A percentile compares a stretch with the other conserved stretches of the same genome.
Conservation (phyloP, 495 filamentous ascomycete species). For the Extremus antarcticus region DNA sequence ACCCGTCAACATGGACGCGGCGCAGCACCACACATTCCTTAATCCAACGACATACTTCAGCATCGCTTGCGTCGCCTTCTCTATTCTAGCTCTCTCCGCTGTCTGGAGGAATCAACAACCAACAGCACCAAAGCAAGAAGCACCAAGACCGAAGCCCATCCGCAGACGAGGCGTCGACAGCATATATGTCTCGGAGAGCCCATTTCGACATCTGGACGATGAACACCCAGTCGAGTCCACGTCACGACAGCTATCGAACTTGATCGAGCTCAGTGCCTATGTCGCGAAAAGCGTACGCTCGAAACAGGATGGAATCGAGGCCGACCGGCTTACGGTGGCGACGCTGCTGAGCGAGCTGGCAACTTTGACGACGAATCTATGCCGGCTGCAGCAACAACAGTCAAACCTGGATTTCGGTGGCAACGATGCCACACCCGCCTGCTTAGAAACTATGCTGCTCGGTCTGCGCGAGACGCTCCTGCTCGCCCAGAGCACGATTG, state of each 20-base stretch:
- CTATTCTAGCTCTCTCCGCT: constrained; percentile 5
- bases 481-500: not conserved
- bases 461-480: not conserved
- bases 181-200: constrained; percentile 3
- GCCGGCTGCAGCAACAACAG: constrained; percentile 2
- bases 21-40: not conserved
- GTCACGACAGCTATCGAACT: not conserved
- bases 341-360: constrained; percentile 8
- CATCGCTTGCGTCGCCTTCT: constrained; percentile 15
- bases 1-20: not conserved
- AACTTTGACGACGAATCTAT: constrained; percentile 1
- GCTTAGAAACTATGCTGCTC: constrained; percentile 1
- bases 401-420: too few relatives aligned
- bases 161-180: constrained; percentile 10
- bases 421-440: not conserved
- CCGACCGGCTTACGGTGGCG: not conserved
- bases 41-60: constrained; percentile 11
- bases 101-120: constrained; percentile 11
- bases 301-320: not conserved
- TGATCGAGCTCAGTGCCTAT: not conserved
- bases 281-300: constrained; percentile 1
- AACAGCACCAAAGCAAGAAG: not conserved
- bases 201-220: not conserved
- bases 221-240: not conserved
- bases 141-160: not conserved